Conservation (phyloP, 768 basidiomycete species). For the Podaxis carcinomalis region DNA sequence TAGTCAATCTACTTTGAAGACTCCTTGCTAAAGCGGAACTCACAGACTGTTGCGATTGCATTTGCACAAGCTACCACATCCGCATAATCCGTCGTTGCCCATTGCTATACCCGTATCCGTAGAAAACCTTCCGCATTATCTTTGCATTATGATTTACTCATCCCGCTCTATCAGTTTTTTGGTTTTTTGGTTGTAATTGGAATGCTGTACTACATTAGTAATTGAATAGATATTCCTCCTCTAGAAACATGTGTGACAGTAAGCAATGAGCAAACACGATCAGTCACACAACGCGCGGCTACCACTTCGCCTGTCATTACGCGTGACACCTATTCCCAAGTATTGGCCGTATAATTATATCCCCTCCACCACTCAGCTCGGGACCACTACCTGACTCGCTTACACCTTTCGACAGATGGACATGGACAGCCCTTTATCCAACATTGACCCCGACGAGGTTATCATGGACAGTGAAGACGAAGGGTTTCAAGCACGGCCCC, state of each 20-base stretch:
- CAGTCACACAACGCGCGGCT: neutral
- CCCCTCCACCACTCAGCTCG: neutral
- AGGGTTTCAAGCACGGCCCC: slow-evolving; percentile 1
- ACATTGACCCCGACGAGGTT: slow-evolving; percentile 35
- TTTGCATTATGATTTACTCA: neutral
- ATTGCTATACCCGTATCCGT: slow-evolving; percentile 3
- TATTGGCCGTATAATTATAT: neutral
- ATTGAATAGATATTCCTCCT: slow-evolving; percentile 1
- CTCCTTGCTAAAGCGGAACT: slow-evolving; percentile 13
- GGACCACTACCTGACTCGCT: neutral
- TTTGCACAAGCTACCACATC: slow-evolving; percentile 72
- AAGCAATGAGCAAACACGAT: slow-evolving; percentile 14
- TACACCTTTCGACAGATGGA: neutral
- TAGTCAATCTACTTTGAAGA: neutral
- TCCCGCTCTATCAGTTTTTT: neutral
- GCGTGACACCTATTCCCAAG: too few relatives aligned
- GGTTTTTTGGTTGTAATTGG: slow-evolving; percentile 8
- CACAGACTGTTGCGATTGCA: slow-evolving; percentile 77
- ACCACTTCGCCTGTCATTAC: too few relatives aligned
- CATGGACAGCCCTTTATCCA: slow-evolving; percentile 7
- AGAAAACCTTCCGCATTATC: neutral
- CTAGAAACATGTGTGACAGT: neutral
- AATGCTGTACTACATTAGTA: slow-evolving; percentile 7
- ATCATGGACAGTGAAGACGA: slow-evolving; percentile 42
- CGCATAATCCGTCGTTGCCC: slow-evolving; percentile 4